Percentiles rank a stretch among this genome's conserved stretches.
phyloP scores from a whole-genome alignment of 2,329 filamentous ascomycete species.

The Coniella vitis region DNA sequence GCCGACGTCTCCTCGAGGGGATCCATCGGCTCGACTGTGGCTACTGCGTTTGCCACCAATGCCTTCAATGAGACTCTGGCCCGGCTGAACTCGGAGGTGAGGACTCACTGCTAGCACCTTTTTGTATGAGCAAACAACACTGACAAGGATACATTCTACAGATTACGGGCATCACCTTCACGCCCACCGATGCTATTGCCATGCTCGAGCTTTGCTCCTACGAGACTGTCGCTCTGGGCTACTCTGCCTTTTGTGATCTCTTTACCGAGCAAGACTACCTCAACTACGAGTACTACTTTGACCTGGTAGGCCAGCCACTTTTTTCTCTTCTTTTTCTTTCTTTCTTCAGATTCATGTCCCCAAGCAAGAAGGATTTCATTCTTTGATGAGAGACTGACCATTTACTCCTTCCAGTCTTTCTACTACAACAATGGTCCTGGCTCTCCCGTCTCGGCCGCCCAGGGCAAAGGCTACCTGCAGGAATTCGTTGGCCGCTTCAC shows the following conservation, averaged over 20 bases:
- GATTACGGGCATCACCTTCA: slow-evolving; percentile 25
- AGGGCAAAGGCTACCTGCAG: slow-evolving; percentile 27
- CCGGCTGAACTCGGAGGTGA: slow-evolving; percentile 24
- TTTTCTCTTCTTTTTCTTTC: slow-evolving; percentile 23
- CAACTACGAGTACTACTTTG: slow-evolving; percentile 37
- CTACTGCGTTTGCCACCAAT: slow-evolving; percentile 19
- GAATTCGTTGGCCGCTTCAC: slow-evolving; percentile 27
- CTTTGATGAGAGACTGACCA: not conserved
- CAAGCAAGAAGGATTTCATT: not conserved
- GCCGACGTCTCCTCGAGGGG: slow-evolving; percentile 20
- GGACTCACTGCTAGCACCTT: not conserved
- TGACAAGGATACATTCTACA: not conserved
- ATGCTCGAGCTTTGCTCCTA: slow-evolving; percentile 34
- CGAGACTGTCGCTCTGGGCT: slow-evolving; percentile 31
- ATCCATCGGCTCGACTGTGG: slow-evolving; percentile 21
- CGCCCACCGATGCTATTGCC: slow-evolving; percentile 27
- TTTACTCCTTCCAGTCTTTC: slow-evolving; percentile 20
- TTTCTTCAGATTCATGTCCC: not conserved
- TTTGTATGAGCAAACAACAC: not conserved
- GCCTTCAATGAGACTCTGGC: slow-evolving; percentile 25
- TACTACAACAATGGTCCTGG: slow-evolving; percentile 28
- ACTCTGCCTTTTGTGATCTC: slow-evolving; percentile 34
- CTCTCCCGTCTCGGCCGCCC: slow-evolving; percentile 27
- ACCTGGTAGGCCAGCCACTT: slow-evolving; percentile 23
- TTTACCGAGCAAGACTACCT: slow-evolving; percentile 36